Conservation (phyloP, 2,329 filamentous ascomycete species). For the Alternaria sp. region DNA sequence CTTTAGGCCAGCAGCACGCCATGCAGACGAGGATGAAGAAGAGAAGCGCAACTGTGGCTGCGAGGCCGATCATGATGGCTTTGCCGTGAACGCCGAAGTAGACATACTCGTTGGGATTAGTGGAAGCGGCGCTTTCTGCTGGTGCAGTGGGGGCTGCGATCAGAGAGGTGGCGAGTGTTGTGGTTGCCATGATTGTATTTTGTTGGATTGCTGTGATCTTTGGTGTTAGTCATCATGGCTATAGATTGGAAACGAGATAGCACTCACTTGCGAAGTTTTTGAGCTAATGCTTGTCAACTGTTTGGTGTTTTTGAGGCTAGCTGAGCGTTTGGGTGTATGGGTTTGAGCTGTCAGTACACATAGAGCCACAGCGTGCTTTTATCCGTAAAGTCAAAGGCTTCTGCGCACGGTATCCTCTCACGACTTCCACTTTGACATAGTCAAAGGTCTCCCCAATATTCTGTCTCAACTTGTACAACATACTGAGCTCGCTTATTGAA, state of each 20-base stretch:
- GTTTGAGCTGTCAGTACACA: background rate
- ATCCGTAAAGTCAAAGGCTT: background rate
- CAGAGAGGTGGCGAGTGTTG: background rate
- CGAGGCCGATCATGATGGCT: background rate
- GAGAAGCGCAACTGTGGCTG: background rate
- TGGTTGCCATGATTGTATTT: background rate
- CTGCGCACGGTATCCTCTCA: background rate
- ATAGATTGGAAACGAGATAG: too few species aligned
- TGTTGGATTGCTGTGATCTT: background rate
- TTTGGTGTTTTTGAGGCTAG: too few species aligned
- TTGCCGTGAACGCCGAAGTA: background rate
- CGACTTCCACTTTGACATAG: background rate
- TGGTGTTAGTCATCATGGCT: background rate
- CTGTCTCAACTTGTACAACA: background rate
- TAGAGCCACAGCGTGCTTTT: background rate
- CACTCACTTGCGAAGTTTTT: too few species aligned
- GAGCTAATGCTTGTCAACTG: too few species aligned
- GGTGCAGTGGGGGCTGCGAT: background rate
- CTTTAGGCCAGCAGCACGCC: background rate
- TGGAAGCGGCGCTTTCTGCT: background rate
- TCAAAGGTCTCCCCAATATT: background rate
- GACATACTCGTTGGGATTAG: background rate
- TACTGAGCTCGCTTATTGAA: background rate
- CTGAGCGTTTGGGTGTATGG: too few species aligned
- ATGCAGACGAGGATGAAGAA: background rate